phyloP scores from a whole-genome alignment of 768 basidiomycete species.

The Hortiboletus flavorubellus region DNA sequence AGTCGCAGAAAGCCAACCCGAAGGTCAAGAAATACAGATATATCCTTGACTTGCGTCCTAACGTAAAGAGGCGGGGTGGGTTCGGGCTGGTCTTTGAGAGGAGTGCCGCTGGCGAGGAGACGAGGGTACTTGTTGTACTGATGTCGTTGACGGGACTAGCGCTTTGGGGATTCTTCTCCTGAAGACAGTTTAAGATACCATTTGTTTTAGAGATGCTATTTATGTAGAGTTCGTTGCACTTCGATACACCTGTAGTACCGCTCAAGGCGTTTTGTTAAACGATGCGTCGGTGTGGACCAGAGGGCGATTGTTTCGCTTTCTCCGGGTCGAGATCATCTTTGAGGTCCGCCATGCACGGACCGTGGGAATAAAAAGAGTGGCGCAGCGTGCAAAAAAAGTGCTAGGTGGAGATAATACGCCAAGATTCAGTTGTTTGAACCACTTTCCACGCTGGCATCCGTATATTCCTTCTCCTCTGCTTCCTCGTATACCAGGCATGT shows the following conservation, averaged over 20 bases:
- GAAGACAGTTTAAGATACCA: background rate
- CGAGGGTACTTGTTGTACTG: slow-evolving; percentile 32
- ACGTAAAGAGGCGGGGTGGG: slow-evolving; percentile 39
- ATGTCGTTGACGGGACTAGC: slow-evolving; percentile 29
- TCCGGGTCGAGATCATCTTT: too few relatives aligned
- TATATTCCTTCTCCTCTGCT: slow-evolving; percentile 26
- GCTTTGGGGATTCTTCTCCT: slow-evolving; percentile 32
- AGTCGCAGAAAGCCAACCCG: slow-evolving; percentile 31
- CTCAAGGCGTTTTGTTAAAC: background rate
- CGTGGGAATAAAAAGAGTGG: too few relatives aligned
- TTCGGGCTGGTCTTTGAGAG: slow-evolving; percentile 50
- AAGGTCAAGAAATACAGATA: slow-evolving; percentile 23
- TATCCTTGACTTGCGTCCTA: slow-evolving; percentile 30
- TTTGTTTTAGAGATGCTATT: background rate
- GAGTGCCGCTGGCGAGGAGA: slow-evolving; percentile 66
- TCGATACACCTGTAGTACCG: background rate
- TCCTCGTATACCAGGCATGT: slow-evolving; percentile 29
- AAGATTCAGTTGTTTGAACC: too few relatives aligned
- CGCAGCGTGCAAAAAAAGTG: background rate
- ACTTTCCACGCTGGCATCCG: slow-evolving; percentile 27
- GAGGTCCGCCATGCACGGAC: too few relatives aligned
- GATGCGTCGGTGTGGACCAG: background rate
- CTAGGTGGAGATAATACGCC: too few relatives aligned
- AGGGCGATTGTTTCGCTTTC: too few relatives aligned
- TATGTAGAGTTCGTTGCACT: background rate